Conservation (phyloP, 2,329 filamentous ascomycete genomes). For the Fusarium nodosum region DNA sequence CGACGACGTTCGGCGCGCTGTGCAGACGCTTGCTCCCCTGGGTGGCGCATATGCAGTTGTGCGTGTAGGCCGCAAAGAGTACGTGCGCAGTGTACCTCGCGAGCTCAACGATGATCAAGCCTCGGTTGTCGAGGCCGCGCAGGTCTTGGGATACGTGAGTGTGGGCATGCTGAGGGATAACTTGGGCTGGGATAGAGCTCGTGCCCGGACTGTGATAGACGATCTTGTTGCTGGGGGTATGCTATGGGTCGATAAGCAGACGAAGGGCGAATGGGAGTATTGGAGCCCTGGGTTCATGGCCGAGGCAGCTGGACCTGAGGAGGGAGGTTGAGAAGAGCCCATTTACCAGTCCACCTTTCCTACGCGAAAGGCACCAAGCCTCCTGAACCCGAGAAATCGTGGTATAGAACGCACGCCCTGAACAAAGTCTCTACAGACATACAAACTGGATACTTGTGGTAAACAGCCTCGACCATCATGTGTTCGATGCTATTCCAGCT, state of each 20-base stretch:
- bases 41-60: conserved; percentile 90
- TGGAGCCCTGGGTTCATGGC: conserved; percentile 87
- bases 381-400: background rate
- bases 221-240: conserved; percentile 90
- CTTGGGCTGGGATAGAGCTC: conserved; percentile 84
- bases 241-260: conserved; percentile 93
- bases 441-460: too few relatives aligned
- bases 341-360: background rate
- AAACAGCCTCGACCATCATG: background rate
- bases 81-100: conserved; percentile 93
- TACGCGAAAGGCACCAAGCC: background rate
- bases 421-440: background rate
- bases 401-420: background rate
- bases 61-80: conserved; percentile 83
- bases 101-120: conserved; percentile 96
- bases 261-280: conserved; percentile 84
- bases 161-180: conserved; percentile 91
- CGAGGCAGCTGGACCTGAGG: conserved; percentile 51
- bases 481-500: background rate
- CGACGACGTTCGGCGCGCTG: conserved; percentile 92
- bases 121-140: conserved; percentile 89
- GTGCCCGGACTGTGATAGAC: conserved; percentile 90
- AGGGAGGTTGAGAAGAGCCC: conserved; percentile 31
- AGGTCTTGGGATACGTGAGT: conserved; percentile 90
- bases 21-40: conserved; percentile 87